These are phyloP conservation scores for Colletotrichum neosansevieriae DNA, from an alignment of 2,329 filamentous ascomycete genomes.

Conservation along the genomic window DNA sequence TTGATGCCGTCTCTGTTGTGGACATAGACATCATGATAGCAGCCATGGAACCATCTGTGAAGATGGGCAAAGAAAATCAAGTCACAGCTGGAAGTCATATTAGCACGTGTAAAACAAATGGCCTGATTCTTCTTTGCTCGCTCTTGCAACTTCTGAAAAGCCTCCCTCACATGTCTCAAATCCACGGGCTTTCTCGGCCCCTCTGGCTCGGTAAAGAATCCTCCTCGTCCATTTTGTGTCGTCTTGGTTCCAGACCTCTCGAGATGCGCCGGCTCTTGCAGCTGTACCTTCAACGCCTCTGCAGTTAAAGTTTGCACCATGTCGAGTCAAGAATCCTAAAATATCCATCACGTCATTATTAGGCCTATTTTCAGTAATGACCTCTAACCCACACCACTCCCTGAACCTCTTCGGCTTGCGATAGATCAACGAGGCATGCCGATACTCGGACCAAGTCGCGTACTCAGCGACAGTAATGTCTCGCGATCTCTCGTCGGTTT, in stretches of 20 bases:
- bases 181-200: conserved; percentile 10
- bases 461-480: conserved; percentile 43
- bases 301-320: conserved; percentile 41
- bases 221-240: neutral
- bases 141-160: conserved; percentile 19
- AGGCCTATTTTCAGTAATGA: conserved; percentile 39
- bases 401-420: conserved; percentile 42
- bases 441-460: conserved; percentile 42
- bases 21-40: too few species aligned
- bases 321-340: conserved; percentile 42
- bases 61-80: too few species aligned
- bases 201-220: conserved; percentile 5
- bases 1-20: too few species aligned
- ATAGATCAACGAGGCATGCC: conserved; percentile 43
- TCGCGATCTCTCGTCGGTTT: conserved; percentile 39
- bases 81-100: neutral
- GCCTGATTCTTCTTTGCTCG: conserved; percentile 9
- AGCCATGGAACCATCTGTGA: too few species aligned
- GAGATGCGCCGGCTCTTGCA: neutral
- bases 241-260: neutral
- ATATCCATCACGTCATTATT: conserved; percentile 43
- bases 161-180: conserved; percentile 16
- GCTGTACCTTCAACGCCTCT: conserved; percentile 34
- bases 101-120: neutral
- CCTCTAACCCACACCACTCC: conserved; percentile 41